phyloP scores from a whole-genome alignment of 495 filamentous ascomycete genomes.

The Penicillium riverlandense region DNA sequence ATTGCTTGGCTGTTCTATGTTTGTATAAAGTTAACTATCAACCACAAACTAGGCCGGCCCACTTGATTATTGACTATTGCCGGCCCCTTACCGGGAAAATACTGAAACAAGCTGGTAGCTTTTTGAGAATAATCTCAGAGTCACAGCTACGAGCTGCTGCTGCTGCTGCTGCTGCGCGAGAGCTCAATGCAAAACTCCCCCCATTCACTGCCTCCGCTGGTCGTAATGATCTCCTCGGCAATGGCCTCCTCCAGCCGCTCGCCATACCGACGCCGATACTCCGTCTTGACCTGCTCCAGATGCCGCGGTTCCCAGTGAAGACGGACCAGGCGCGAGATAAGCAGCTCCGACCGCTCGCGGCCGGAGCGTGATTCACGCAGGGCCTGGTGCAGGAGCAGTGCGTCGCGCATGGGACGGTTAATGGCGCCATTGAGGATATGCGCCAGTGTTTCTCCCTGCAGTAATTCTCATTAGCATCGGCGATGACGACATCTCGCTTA shows the following conservation, averaged over 20 bases:
- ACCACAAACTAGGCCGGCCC: too few relatives aligned
- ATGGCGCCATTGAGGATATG: slow-evolving; percentile 96
- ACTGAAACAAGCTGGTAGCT: neutral
- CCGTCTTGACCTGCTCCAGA: slow-evolving; percentile 60
- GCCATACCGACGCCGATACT: slow-evolving; percentile 67
- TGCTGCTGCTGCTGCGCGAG: slow-evolving; percentile 20
- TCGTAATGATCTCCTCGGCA: slow-evolving; percentile 38
- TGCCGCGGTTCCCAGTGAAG: slow-evolving; percentile 80
- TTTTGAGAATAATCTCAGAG: too few relatives aligned
- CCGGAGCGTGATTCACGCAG: slow-evolving; percentile 58
- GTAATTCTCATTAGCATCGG: neutral
- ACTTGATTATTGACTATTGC: neutral
- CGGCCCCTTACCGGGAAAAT: slow-evolving; percentile 5
- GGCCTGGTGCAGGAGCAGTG: slow-evolving; percentile 89
- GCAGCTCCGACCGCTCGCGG: slow-evolving; percentile 66
- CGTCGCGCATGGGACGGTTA: slow-evolving; percentile 90
- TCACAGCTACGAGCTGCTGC: slow-evolving; percentile 11
- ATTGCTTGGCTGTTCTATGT: too few relatives aligned
- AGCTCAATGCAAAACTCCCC: slow-evolving; percentile 52
- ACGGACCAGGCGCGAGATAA: slow-evolving; percentile 73
- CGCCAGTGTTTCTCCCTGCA: slow-evolving; percentile 84
- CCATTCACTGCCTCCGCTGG: slow-evolving; percentile 38
- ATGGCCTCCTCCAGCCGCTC: slow-evolving; percentile 58
- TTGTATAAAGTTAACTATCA: too few relatives aligned
- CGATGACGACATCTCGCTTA: too few relatives aligned